phyloP scores from a whole-genome alignment of 768 basidiomycete species.

The Lactarius tabidus region DNA sequence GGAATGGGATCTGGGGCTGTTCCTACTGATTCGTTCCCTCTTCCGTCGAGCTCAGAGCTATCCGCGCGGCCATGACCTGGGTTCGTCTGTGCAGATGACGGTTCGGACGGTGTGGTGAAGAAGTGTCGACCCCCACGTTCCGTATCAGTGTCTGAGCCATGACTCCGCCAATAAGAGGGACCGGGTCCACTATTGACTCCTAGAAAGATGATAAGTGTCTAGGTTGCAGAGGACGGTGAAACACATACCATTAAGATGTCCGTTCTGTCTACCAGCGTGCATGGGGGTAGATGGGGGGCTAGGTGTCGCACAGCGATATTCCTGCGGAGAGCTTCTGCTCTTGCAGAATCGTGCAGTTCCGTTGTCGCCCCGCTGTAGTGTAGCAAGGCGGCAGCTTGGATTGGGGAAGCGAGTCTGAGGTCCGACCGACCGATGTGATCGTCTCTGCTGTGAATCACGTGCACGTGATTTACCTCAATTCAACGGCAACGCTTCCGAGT shows the following conservation, averaged over 20 bases:
- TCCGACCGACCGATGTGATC: not conserved
- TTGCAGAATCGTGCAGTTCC: not conserved
- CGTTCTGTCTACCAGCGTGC: constrained; percentile 19
- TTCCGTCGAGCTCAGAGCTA: constrained; percentile 31
- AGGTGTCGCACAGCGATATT: not conserved
- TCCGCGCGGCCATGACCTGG: constrained; percentile 28
- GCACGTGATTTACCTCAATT: not conserved
- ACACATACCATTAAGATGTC: constrained; percentile 17
- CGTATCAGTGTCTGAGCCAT: constrained; percentile 31
- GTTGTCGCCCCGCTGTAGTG: not conserved
- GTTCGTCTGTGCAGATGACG: constrained; percentile 30
- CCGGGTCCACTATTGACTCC: constrained; percentile 21
- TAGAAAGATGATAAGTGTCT: not conserved
- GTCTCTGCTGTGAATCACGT: not conserved
- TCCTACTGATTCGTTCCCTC: constrained; percentile 31
- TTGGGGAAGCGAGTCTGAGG: not conserved
- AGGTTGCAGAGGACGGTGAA: not conserved
- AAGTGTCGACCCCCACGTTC: constrained; percentile 33
- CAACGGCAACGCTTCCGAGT: too few relatives aligned
- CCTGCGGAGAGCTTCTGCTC: not conserved
- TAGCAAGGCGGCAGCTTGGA: not conserved
- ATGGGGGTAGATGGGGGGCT: not conserved
- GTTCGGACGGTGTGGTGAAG: constrained; percentile 32
- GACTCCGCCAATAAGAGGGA: constrained; percentile 23
- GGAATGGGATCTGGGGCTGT: constrained; percentile 44